Base-by-base conservation (phyloP, 805 yeast genomes). In the Teunomyces tritomae region DNA sequence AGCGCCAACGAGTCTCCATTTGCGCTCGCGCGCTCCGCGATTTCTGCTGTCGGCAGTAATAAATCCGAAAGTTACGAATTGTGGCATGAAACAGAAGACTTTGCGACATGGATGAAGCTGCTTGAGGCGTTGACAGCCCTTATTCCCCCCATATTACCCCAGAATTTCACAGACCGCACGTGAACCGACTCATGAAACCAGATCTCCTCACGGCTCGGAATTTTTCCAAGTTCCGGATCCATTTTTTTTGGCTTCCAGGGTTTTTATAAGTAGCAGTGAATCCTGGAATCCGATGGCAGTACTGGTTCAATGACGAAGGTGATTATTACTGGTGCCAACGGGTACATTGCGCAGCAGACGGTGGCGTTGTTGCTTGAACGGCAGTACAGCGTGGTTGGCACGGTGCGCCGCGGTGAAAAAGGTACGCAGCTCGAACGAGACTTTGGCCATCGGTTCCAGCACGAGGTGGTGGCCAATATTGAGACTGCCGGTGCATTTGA, bases 301-400 rank as follows among this genome's bases (percentile, higher is more conserved):
- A 17, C 20, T 17, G 20, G 20, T 4, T 5, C 32, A 32, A 32
- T 32, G 20, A 8, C 30, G 11, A 34, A 42, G 8, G 35, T 40
- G 9, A 70, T 78, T 40, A 74, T 79, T 36, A 64, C 83, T 5
- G 83, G 84, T 20, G 81, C 81, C 13, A 65, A 74, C 4, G 84
- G 84, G 6, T 79, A 66, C 55, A 70, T 80, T 48, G 83, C 82
- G 30, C 71, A 67, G 54, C 80, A 78, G 55, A 61, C 76, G n/a
- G 67, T 79, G 34, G 63, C 67, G 44, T 59, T 57, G 33, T 67
- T 79, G 44, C 50, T 80, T 20, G 56, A 61, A 6, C 59, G 64
- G 17, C 68, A 64, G 10, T 77, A 78, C 53, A 59, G 61, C 7
- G 83, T 79, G 9, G 70, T 79, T 44, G 83, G 82, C 27, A 65